A percentile compares a stretch with the other conserved stretches of the same genome.
Conservation (phyloP, 192 early-diverging fungal genomes). For the Globomyces pollinis-pini region DNA sequence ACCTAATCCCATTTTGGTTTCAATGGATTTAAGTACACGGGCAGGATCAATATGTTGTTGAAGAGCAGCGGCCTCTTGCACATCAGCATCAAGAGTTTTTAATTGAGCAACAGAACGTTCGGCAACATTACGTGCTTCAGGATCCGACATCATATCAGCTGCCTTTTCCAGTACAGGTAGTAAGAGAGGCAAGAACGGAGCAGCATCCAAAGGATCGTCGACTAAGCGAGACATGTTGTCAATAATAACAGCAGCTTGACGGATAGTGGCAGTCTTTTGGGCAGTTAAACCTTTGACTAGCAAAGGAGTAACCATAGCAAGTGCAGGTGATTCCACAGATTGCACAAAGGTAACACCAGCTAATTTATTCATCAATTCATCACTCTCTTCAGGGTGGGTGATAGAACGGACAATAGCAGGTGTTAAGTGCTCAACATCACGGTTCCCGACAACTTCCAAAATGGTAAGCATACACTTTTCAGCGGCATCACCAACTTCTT, state of each 20-base stretch:
- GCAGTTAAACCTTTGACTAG: conserved; percentile 44
- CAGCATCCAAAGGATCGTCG: conserved; percentile 63
- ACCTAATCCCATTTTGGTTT: conserved; percentile 14
- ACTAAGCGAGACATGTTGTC: conserved; percentile 82
- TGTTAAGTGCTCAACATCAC: conserved; percentile 68
- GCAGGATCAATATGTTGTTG: conserved; percentile 23
- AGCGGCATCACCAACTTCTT: conserved; percentile 54
- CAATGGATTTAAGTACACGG: conserved; percentile 11
- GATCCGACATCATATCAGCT: conserved; percentile 66
- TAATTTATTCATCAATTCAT: conserved; percentile 66
- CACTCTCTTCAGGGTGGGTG: conserved; percentile 66
- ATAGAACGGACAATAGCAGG: conserved; percentile 64
- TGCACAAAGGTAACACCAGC: conserved; percentile 69
- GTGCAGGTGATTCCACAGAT: conserved; percentile 61
- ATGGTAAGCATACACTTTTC: conserved; percentile 55
- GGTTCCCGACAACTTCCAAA: conserved; percentile 65
- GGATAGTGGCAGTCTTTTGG: conserved; percentile 57
- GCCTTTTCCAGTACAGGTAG: conserved; percentile 66
- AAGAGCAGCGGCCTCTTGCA: conserved; percentile 15
- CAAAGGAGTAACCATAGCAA: conserved; percentile 66
- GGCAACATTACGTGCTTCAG: conserved; percentile 47
- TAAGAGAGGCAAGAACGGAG: conserved; percentile 70
- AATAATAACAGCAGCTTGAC: conserved; percentile 68
- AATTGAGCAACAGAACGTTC: conserved; percentile 3
- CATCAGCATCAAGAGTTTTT: conserved; percentile 9